A percentile compares a stretch with the other conserved stretches of the same genome.
phyloP scores from a whole-genome alignment of 352 stramenopile species.

The Pythium aristosporum region DNA sequence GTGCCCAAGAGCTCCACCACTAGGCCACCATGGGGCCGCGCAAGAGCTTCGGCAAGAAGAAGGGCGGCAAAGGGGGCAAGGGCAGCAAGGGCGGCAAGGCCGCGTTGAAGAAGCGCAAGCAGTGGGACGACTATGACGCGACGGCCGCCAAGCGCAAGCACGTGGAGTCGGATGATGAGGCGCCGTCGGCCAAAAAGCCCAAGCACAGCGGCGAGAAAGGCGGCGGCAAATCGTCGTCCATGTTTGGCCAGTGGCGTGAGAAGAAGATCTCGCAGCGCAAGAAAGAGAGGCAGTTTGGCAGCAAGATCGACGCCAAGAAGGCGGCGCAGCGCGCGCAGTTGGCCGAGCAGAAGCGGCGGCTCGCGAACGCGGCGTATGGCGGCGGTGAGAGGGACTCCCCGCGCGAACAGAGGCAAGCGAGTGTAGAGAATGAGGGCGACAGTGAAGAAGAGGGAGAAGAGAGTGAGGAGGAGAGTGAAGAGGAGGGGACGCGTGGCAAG shows the following conservation, averaged over 20 bases:
- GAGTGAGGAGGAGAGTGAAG: conserved; percentile 19
- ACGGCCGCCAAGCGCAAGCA: not conserved
- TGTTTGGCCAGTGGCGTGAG: conserved; percentile 79
- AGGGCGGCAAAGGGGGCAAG: conserved; percentile 19
- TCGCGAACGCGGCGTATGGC: conserved; percentile 46
- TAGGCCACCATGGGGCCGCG: conserved; percentile 16
- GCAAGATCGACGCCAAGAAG: conserved; percentile 52
- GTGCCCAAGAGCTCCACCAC: not conserved
- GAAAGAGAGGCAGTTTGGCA: conserved; percentile 48
- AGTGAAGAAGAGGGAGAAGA: conserved; percentile 22
- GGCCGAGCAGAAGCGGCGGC: conserved; percentile 30
- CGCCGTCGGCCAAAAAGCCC: conserved; percentile 4
- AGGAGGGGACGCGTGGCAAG: conserved; percentile 27
- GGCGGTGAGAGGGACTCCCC: not conserved
- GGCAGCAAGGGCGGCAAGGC: conserved; percentile 10
- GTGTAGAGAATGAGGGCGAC: conserved; percentile 21
- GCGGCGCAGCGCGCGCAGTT: conserved; percentile 41
- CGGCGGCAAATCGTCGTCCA: conserved; percentile 35
- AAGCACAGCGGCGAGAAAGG: not conserved
- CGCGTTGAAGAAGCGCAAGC: conserved; percentile 20
- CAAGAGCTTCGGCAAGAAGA: conserved; percentile 21
- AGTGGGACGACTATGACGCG: conserved; percentile 26
- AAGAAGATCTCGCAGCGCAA: conserved; percentile 45
- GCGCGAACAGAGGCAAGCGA: conserved; percentile 4
- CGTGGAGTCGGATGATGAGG: conserved; percentile 1